These are phyloP conservation scores for Oemleria cerasiformis DNA, from an alignment of 306 rosid species.

Conservation along the genomic window DNA sequence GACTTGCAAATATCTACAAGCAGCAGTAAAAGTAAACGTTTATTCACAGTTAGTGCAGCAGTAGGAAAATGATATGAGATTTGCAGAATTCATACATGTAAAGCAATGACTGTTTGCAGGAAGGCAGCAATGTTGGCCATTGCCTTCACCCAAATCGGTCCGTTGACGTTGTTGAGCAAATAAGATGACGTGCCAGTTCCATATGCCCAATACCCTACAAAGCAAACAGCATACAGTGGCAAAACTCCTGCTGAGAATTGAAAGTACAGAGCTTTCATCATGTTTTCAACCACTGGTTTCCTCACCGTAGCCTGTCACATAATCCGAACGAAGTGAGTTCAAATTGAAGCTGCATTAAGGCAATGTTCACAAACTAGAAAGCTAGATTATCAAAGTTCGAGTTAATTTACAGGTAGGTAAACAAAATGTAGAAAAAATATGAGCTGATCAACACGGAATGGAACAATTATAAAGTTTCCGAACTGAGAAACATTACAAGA, in stretches of 20 bases:
- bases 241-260: constrained; percentile 80
- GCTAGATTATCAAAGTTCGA: too few species aligned
- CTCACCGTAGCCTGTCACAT: constrained; percentile 78
- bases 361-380: too few species aligned
- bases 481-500: too few species aligned
- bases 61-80: neutral
- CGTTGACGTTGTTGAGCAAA: constrained; percentile 68
- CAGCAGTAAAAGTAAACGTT: constrained; percentile 19
- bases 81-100: constrained; percentile 55
- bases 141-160: constrained; percentile 81
- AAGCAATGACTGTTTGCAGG: constrained; percentile 81
- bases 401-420: too few species aligned
- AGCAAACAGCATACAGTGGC: constrained; percentile 76
- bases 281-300: constrained; percentile 87
- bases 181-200: constrained; percentile 71
- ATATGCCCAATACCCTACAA: constrained; percentile 93
- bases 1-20: constrained; percentile 88
- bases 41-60: constrained; percentile 9
- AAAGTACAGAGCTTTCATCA: constrained; percentile 83
- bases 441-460: too few species aligned
- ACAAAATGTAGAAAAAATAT: too few species aligned
- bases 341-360: too few species aligned
- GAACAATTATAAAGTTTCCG: too few species aligned
- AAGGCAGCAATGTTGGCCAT: constrained; percentile 75
- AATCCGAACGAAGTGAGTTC: constrained; percentile 22